These are phyloP conservation scores for Phaffomyces antillensis DNA, from an alignment of 805 yeast species.

Conservation along the genomic window DNA sequence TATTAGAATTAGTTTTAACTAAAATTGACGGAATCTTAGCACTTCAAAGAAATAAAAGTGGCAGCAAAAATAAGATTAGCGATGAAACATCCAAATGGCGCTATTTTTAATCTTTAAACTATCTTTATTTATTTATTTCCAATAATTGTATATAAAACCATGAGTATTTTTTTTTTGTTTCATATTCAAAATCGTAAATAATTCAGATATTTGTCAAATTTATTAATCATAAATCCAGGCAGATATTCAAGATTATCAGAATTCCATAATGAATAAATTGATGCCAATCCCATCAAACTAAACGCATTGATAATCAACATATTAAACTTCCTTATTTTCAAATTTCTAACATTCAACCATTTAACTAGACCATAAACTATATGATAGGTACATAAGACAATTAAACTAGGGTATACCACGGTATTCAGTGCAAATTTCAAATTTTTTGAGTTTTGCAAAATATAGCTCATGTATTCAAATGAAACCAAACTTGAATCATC, in stretches of 20 bases:
- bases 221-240: conserved; percentile 12
- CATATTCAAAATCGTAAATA: conserved; percentile 1
- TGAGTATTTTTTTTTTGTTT: too few species aligned
- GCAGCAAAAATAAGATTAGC: conserved; percentile 1
- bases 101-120: neutral
- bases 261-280: conserved; percentile 24
- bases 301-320: conserved; percentile 33
- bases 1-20: conserved; percentile 72
- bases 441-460: conserved; percentile 22
- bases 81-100: conserved; percentile 6
- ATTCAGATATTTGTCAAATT: conserved; percentile 15
- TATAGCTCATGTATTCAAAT: conserved; percentile 43
- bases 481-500: conserved; percentile 58
- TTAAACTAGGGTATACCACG: conserved; percentile 28
- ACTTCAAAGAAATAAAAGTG: conserved; percentile 24
- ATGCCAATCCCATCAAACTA: conserved; percentile 29
- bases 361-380: conserved; percentile 44
- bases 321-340: conserved; percentile 36
- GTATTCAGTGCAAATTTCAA: conserved; percentile 21
- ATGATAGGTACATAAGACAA: conserved; percentile 43
- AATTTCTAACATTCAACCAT: conserved; percentile 34
- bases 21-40: conserved; percentile 62
- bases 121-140: too few species aligned
- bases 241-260: neutral
- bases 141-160: too few species aligned